Percentiles rank a stretch among this genome's conserved stretches.
These are phyloP conservation scores for Poa annua DNA, from an alignment of 176 grass and related monocot genomes.

Conservation along the genomic window DNA sequence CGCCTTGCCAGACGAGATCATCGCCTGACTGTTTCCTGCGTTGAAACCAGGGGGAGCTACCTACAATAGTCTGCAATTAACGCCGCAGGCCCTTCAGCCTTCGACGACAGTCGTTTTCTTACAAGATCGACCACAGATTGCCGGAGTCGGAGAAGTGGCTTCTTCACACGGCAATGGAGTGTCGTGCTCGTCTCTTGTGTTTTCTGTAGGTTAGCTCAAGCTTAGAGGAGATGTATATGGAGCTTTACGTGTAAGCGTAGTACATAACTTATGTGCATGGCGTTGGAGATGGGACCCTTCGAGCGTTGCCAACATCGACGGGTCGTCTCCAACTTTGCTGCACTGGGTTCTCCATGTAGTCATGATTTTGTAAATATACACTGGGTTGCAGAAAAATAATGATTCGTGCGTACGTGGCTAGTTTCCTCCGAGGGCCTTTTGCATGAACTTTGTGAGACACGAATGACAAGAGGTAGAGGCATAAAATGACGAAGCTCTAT, in stretches of 20 bases:
- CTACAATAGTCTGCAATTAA: background rate
- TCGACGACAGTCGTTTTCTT: background rate
- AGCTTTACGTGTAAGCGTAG: background rate
- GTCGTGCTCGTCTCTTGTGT: background rate
- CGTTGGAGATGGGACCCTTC: constrained; percentile 11
- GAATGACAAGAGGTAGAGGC: no score
- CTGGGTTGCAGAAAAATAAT: background rate
- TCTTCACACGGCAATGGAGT: background rate
- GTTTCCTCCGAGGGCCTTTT: no score
- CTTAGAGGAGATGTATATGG: constrained; percentile 10
- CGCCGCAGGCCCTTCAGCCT: no score
- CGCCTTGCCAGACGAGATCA: constrained; percentile 74
- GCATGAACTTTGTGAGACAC: no score
- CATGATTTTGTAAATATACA: constrained; percentile 21
- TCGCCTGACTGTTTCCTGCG: constrained; percentile 46
- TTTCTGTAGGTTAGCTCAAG: constrained; percentile 7
- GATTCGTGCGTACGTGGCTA: background rate
- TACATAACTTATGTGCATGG: background rate
- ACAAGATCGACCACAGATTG: background rate
- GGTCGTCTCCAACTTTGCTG: constrained; percentile 19
- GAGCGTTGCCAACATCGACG: background rate
- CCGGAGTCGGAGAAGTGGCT: background rate
- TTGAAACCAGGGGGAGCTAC: background rate
- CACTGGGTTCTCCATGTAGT: background rate
- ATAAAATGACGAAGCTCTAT: no score